Percentiles rank a stretch among this genome's conserved stretches.
phyloP scores from a whole-genome alignment of 345 rosid genomes.

The Eucalyptus polybractea region DNA sequence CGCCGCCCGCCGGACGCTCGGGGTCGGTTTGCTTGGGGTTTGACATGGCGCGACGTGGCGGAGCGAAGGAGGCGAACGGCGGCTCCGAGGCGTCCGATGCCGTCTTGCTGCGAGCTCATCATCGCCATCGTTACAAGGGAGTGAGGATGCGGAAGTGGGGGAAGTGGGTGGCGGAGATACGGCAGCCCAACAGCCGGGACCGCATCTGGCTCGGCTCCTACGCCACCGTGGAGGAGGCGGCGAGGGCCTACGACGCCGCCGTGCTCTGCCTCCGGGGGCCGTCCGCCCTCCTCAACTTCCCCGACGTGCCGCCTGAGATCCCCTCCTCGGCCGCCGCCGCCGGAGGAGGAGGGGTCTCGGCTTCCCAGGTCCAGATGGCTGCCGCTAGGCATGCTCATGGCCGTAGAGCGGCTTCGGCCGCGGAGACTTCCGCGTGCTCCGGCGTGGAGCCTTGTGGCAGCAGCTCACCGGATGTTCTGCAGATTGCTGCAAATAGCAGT shows the following conservation, averaged over 20 bases:
- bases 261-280: slow-evolving; percentile 39
- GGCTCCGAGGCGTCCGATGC: background rate
- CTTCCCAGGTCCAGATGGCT: slow-evolving; percentile 21
- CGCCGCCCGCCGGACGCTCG: background rate
- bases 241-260: slow-evolving; percentile 62
- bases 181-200: slow-evolving; percentile 39
- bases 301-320: slow-evolving; percentile 19
- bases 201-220: slow-evolving; percentile 65
- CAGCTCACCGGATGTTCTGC: background rate
- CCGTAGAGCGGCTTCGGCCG: background rate
- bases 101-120: background rate
- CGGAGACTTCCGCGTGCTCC: background rate
- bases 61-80: background rate
- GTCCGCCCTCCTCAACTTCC: slow-evolving; percentile 37
- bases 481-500: background rate
- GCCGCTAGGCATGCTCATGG: slow-evolving; percentile 27
- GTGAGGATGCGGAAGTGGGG: slow-evolving; percentile 78
- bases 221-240: slow-evolving; percentile 46
- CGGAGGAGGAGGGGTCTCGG: background rate
- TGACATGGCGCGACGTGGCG: background rate
- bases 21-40: background rate
- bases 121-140: background rate
- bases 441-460: background rate
- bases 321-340: background rate
- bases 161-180: slow-evolving; percentile 64